phyloP scores from a whole-genome alignment of 805 yeast genomes.

The Candida insectalens region DNA sequence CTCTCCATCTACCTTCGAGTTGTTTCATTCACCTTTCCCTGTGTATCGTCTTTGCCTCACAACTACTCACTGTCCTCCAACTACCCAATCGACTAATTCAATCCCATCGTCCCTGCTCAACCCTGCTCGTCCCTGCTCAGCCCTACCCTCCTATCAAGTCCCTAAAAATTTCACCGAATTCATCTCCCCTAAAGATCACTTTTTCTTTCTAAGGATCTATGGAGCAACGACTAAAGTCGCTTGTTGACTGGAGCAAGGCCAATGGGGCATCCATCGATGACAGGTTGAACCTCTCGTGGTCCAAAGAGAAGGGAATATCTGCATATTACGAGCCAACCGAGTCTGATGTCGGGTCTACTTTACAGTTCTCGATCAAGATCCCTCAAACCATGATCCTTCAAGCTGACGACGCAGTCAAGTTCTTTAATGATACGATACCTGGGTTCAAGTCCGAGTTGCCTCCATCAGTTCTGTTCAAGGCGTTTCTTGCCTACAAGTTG shows the following conservation, averaged over 20 bases:
- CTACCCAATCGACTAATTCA: too few relatives aligned
- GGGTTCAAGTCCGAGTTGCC: conserved; percentile 3
- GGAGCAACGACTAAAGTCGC: too few relatives aligned
- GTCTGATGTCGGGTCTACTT: neutral
- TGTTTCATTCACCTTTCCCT: too few relatives aligned
- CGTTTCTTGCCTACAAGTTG: conserved; percentile 10
- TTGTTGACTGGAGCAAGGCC: conserved; percentile 24
- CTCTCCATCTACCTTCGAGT: too few relatives aligned
- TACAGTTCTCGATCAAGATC: conserved; percentile 6
- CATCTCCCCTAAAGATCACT: too few relatives aligned
- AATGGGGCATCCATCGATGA: conserved; percentile 31
- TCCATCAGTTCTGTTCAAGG: conserved; percentile 9
- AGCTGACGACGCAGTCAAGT: conserved; percentile 13
- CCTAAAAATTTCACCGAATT: too few relatives aligned
- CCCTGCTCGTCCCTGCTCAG: too few relatives aligned
- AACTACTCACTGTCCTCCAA: too few relatives aligned
- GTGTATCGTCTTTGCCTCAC: too few relatives aligned
- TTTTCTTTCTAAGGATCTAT: too few relatives aligned
- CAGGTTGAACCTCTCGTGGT: conserved; percentile 22
- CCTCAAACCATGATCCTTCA: conserved; percentile 16
- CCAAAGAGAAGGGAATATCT: conserved; percentile 26
- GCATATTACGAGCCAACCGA: conserved; percentile 10
- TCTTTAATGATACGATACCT: conserved; percentile 3
- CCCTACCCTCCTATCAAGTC: too few relatives aligned
- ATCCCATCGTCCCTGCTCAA: too few relatives aligned